Evolutionary conservation across 805 yeast species (phyloP), one percentile per base, ranked within the genome.

Genomic region (Nakazawaea laoshanensis): DNA sequence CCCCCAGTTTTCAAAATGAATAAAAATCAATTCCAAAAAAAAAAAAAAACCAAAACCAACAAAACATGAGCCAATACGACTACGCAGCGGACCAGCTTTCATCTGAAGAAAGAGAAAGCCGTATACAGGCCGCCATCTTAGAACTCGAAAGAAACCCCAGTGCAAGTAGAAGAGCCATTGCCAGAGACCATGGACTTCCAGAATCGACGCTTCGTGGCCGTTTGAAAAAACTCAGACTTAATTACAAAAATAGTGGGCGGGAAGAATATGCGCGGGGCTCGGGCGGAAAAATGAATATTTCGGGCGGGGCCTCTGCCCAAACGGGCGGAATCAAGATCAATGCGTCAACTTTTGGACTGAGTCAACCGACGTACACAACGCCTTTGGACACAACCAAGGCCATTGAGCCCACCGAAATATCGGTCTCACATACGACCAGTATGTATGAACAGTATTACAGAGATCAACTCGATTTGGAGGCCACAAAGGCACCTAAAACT

Each of bases 121-220:
- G 38, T n/a, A 35, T 35, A 19, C 23, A 21, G 12, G 29, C 27
- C 5, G 38, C 38, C 7, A 27, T 35, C 14, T 24, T 30, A 28
- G 34, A 30, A 14, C 16, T 35, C n/a, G 38, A 35, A 17, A 25
- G 31, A 26, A 30, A 35, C 19, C 38, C 38, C 6, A 30, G 30
- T 18, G 33, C 34, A 15, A 35, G 38, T 30, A 30, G 34, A 19
- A 22, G 38, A 18, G 38, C 32, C 23, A 35, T 30, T 6, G 38
- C 38, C 4, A 25, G 38, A n/a, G 30, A 30, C 22, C 31, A 30
- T 20, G 38, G 34, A 11, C 23, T 35, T 22, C 38, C 38, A 4
- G 38, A 35, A 24, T 24, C 31, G 13, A 35, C 38, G 5, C 27
- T 35, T 19, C 30, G 38, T 30, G 38, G 38, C 3, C n/a, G 38